phyloP scores from a whole-genome alignment of 257 asterid genomes.

The Petunia secreta region DNA sequence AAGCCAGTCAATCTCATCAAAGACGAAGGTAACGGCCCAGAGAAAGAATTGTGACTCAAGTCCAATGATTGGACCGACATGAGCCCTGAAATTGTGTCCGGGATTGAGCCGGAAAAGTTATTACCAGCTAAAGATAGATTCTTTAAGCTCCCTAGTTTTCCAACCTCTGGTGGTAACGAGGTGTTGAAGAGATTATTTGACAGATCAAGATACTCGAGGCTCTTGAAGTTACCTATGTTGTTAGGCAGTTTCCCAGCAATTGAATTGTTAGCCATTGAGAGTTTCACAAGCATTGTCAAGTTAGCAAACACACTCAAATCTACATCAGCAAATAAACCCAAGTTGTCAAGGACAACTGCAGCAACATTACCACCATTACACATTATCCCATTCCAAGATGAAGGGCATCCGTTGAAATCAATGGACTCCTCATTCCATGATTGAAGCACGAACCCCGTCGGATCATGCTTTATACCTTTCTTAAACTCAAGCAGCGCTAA shows the following conservation, averaged over 20 bases:
- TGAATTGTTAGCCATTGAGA: constrained; percentile 83
- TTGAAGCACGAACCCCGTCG: constrained; percentile 77
- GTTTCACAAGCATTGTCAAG: constrained; percentile 82
- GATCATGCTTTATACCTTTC: constrained; percentile 91
- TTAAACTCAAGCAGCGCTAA: constrained; percentile 77
- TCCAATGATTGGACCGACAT: constrained; percentile 69
- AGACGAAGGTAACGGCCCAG: constrained; percentile 69
- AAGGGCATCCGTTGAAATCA: constrained; percentile 94
- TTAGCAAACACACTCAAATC: constrained; percentile 76
- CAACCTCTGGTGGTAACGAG: constrained; percentile 72
- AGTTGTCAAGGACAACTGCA: constrained; percentile 80
- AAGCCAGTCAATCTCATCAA: constrained; percentile 56
- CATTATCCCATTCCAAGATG: constrained; percentile 97
- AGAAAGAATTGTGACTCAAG: constrained; percentile 68
- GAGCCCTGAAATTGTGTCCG: constrained; percentile 67
- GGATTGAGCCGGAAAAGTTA: constrained; percentile 77
- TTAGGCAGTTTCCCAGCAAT: constrained; percentile 63
- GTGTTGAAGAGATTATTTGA: constrained; percentile 71
- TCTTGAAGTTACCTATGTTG: constrained; percentile 62
- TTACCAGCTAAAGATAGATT: constrained; percentile 84
- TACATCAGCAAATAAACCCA: constrained; percentile 65
- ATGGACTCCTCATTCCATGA: constrained; percentile 97
- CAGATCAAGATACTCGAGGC: constrained; percentile 74
- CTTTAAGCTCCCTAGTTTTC: constrained; percentile 55
- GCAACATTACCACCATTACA: constrained; percentile 90